Base-by-base conservation (phyloP, 139 green algal species). In the Edaphochlamys debaryana region DNA sequence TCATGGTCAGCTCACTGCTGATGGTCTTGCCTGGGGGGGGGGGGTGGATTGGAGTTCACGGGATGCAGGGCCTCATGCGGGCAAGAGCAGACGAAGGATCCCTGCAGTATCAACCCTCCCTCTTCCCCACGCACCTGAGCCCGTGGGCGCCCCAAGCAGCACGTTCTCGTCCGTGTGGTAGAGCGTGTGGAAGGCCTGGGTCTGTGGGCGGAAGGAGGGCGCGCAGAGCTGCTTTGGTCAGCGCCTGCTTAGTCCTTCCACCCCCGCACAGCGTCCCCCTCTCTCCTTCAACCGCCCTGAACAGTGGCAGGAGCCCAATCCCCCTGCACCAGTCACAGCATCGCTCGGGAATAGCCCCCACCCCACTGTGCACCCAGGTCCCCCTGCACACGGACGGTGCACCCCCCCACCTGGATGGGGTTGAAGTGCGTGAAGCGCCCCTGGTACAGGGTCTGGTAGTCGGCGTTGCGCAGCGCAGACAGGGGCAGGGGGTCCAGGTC, bases 131-230 rank as follows among this genome's bases (percentile, higher is more conserved):
- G 8, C 68, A 86, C 85, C 85, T 80, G 85, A 89, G 19, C 95
- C 95, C 6, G 97, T 99, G 69, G 97, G 97, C 3, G 97, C 97
- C 29, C 96, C 97, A 72, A 99, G 87, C 84, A 99, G 91, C 71
- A 99, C 94, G 86, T 95, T 98, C 72, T 97, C 89, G 82, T 99
- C 95, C 3, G 93, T 98, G 86, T 99, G 96, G 88, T 98, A 99
- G 76, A 99, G 92, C 6, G 95, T 96, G 89, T 99, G 95, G 89
- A 99, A 99, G 15, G 94, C 96, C 91, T 98, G 94, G 23, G 77
- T 81, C 42, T 56, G 25, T 36, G 40, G 40, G 23, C 6, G 5
- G 54, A 9, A 63, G 29, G 3, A n/a, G 29, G 74, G 58, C 13
- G 41, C 22, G 32, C 67, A 54, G 13, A 54, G 38, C n/a, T n/a